Conservation (phyloP, 306 rosid genomes). For the Vachellia pachyceras region DNA sequence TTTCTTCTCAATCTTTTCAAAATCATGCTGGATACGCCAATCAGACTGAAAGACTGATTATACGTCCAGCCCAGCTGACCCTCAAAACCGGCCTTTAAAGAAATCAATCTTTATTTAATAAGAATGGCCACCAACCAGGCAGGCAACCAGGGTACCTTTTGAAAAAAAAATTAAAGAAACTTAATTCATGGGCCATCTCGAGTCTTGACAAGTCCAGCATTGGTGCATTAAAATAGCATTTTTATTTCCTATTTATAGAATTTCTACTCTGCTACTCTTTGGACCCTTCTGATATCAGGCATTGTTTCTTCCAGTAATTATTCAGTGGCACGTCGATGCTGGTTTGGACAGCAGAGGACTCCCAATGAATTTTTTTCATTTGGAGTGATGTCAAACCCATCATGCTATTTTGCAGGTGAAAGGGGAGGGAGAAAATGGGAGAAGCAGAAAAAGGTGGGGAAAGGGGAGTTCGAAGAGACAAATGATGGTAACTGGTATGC, state of each 20-base stretch:
- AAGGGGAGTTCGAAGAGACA: neutral
- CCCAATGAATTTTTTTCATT: conserved; percentile 57
- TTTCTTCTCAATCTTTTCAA: neutral
- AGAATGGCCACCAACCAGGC: neutral
- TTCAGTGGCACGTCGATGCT: neutral
- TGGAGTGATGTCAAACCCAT: conserved; percentile 71
- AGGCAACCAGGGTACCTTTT: neutral
- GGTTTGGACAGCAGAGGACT: neutral
- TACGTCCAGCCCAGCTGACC: neutral
- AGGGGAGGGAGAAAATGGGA: neutral
- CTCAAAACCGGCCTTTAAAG: neutral
- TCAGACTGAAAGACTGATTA: neutral
- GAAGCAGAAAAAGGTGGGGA: neutral
- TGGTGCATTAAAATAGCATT: neutral
- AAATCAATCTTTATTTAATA: too few relatives aligned
- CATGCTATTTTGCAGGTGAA: conserved; percentile 51
- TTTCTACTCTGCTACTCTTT: neutral
- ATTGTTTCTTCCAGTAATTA: neutral
- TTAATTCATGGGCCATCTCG: neutral
- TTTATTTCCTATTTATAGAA: neutral
- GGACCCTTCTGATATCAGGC: neutral
- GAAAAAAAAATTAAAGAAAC: too few relatives aligned
- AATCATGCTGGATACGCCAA: neutral
- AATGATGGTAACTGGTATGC: neutral
- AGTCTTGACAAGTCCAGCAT: neutral